Percentiles rank a stretch among this genome's conserved stretches.
Conservation (phyloP, 768 basidiomycete genomes). For the Lactifluus echinatus region DNA sequence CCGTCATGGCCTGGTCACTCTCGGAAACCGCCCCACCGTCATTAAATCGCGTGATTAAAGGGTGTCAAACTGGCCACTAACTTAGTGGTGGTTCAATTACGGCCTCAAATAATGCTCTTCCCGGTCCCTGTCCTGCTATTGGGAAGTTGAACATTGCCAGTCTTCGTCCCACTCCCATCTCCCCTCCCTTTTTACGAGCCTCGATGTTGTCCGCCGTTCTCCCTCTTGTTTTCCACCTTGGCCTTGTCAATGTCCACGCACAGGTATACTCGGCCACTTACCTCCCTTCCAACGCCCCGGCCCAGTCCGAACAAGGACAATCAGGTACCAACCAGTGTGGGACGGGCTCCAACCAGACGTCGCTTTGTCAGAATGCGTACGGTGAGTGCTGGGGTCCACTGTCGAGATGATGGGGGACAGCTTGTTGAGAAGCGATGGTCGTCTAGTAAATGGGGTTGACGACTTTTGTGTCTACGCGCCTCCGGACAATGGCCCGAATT, state of each 20-base stretch:
- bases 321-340: conserved; percentile 61
- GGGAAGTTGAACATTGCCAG: neutral
- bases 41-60: neutral
- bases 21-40: no score
- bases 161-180: neutral
- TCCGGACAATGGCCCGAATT: conserved; percentile 41
- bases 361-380: conserved; percentile 60
- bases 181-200: neutral
- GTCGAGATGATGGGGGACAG: neutral
- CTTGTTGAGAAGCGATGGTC: neutral
- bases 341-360: conserved; percentile 42
- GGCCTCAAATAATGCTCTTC: neutral
- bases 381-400: conserved; percentile 29
- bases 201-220: conserved; percentile 10
- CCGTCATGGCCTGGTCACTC: no score
- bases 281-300: conserved; percentile 40
- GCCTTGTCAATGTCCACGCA: conserved; percentile 21
- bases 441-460: conserved; percentile 46
- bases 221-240: conserved; percentile 10
- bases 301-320: conserved; percentile 48
- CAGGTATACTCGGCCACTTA: conserved; percentile 40
- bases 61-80: neutral
- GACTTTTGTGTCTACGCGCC: conserved; percentile 51
- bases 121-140: no score
- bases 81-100: no score